Percentiles rank a stretch among this genome's conserved stretches.
phyloP scores from a whole-genome alignment of 768 basidiomycete species.

The Boletus tomentosulus region DNA sequence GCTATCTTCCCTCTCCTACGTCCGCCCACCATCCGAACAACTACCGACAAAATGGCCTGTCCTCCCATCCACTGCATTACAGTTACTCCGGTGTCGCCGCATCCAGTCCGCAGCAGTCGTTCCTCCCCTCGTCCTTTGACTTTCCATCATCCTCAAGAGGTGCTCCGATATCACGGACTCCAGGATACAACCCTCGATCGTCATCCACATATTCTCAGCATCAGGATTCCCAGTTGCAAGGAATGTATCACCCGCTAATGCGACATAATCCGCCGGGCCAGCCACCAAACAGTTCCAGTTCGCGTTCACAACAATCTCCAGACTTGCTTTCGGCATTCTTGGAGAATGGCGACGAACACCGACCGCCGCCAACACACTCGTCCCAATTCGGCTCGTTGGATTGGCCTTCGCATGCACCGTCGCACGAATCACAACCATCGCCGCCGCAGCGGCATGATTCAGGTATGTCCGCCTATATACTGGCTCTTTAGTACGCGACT shows the following conservation, averaged over 20 bases:
- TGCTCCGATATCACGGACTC: conserved; percentile 17
- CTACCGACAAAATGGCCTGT: conserved; percentile 28
- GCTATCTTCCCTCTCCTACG: conserved; percentile 31
- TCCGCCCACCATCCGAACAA: conserved; percentile 23
- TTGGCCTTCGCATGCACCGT: conserved; percentile 31
- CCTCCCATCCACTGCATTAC: conserved; percentile 26
- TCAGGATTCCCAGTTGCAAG: conserved; percentile 29
- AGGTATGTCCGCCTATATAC: conserved; percentile 8
- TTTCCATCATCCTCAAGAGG: conserved; percentile 29
- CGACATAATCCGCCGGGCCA: conserved; percentile 25
- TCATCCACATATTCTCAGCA: conserved; percentile 24
- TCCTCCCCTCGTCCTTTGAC: conserved; percentile 25
- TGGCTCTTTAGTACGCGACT: background rate
- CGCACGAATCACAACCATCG: conserved; percentile 19
- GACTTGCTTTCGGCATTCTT: conserved; percentile 29
- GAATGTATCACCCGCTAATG: conserved; percentile 30
- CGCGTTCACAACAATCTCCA: conserved; percentile 24
- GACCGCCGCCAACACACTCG: conserved; percentile 16
- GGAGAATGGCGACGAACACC: conserved; percentile 27
- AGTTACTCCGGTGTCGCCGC: conserved; percentile 20
- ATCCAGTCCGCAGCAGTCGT: conserved; percentile 19
- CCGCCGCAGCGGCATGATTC: conserved; percentile 24
- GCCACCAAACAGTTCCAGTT: conserved; percentile 8
- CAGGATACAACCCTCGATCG: conserved; percentile 25
- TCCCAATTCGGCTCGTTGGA: conserved; percentile 28